A percentile compares a stretch with the other conserved stretches of the same genome.
phyloP scores from a whole-genome alignment of 306 rosid species.

The Sindora glabra region DNA sequence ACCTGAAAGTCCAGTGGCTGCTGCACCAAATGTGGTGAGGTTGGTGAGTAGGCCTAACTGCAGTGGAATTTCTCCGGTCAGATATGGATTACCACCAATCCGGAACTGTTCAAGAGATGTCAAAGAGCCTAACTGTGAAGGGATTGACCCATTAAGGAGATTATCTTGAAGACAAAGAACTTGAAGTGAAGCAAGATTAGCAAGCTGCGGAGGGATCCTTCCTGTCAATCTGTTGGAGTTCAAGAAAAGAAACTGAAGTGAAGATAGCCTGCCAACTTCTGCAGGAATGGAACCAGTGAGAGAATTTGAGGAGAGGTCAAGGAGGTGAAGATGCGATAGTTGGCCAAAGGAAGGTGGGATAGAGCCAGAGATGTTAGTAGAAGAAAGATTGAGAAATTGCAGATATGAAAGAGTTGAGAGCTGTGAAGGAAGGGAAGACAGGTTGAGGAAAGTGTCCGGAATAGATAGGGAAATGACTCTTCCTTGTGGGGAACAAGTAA shows the following conservation, averaged over 20 bases:
- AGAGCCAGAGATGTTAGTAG: conserved; percentile 76
- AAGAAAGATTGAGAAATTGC: conserved; percentile 88
- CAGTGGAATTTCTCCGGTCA: conserved; percentile 67
- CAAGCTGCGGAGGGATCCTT: conserved; percentile 50
- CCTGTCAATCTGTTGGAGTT: conserved; percentile 64
- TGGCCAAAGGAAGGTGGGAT: conserved; percentile 76
- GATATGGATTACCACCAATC: conserved; percentile 82
- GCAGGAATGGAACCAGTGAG: conserved; percentile 69
- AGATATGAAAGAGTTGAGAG: conserved; percentile 72
- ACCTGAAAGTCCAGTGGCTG: conserved; percentile 89
- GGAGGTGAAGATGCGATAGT: conserved; percentile 59
- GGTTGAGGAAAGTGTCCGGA: conserved; percentile 69
- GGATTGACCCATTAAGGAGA: conserved; percentile 74
- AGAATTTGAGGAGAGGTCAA: conserved; percentile 84
- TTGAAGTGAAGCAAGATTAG: conserved; percentile 64
- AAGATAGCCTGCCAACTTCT: conserved; percentile 58
- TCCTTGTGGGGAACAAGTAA: conserved; percentile 77
- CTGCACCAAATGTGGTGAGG: conserved; percentile 89
- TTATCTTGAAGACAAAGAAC: conserved; percentile 78
- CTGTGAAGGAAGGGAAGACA: conserved; percentile 61
- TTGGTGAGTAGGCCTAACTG: conserved; percentile 69
- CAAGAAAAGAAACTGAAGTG: conserved; percentile 75
- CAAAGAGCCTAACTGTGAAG: conserved; percentile 70
- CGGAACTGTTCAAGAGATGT: conserved; percentile 76
- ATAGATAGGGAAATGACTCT: conserved; percentile 80